Evolutionary conservation across 805 yeast species (phyloP).

Genomic region (Pichia scutulata): DNA sequence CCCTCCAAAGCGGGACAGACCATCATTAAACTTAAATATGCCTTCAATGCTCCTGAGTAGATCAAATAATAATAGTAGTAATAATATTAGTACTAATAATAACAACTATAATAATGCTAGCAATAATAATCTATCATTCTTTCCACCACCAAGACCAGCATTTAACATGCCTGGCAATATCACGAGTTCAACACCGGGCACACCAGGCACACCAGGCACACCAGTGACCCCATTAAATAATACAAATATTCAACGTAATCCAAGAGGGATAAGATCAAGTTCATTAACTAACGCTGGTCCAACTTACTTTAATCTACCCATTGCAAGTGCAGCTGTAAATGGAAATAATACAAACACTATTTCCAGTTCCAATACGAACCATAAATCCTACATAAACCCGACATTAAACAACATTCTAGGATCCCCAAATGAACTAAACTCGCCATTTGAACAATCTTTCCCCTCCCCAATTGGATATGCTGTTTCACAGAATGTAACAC

Average conservation of each 20-base stretch:
- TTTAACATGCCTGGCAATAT: constrained; percentile 1
- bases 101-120: no score
- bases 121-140: background rate
- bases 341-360: background rate
- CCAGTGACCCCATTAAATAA: constrained; percentile 1
- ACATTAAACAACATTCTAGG: background rate
- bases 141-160: constrained; percentile 1
- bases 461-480: constrained; percentile 4
- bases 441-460: constrained; percentile 12
- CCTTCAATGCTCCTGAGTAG: background rate
- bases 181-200: background rate
- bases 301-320: background rate
- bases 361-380: background rate
- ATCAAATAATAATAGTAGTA: no score
- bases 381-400: background rate
- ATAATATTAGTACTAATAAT: no score
- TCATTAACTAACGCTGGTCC: background rate
- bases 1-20: background rate
- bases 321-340: background rate
- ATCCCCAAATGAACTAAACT: constrained; percentile 3
- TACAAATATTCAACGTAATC: background rate
- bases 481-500: background rate
- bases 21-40: background rate
- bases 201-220: background rate
- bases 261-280: background rate